phyloP scores from a whole-genome alignment of 2,329 filamentous ascomycete species.

The Beauveria rudraprayagi region DNA sequence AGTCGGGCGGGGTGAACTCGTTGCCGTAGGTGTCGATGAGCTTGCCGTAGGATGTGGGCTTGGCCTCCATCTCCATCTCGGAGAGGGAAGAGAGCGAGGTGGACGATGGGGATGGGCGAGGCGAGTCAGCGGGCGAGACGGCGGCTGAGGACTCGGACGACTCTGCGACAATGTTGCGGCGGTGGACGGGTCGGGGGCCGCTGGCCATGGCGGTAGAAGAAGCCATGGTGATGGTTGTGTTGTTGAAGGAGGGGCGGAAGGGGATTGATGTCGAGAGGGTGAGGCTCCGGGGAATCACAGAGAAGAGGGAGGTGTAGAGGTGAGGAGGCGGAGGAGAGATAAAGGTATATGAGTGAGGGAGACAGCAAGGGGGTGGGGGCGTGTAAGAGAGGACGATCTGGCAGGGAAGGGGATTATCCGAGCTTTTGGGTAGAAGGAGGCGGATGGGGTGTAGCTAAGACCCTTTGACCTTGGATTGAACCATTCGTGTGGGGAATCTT shows the following conservation, averaged over 20 bases:
- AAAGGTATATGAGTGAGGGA: background rate
- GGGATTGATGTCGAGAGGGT: slow-evolving; percentile 5
- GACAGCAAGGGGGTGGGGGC: slow-evolving; percentile 13
- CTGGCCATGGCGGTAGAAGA: slow-evolving; percentile 35
- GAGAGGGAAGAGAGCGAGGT: slow-evolving; percentile 89
- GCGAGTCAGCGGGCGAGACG: slow-evolving; percentile 52
- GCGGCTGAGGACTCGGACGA: slow-evolving; percentile 47
- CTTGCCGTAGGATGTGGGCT: slow-evolving; percentile 45
- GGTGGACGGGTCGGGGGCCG: slow-evolving; percentile 33
- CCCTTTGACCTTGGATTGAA: background rate
- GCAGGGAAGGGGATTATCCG: background rate
- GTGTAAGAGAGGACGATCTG: slow-evolving; percentile 1
- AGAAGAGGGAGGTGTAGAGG: background rate
- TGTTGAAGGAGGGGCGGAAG: background rate
- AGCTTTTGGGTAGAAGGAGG: background rate
- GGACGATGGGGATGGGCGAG: slow-evolving; percentile 61
- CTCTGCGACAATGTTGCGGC: slow-evolving; percentile 39
- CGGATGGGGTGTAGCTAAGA: background rate
- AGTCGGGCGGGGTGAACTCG: slow-evolving; percentile 86
- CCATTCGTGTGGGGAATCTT: slow-evolving; percentile 1
- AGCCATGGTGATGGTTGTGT: slow-evolving; percentile 32
- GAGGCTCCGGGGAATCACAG: background rate
- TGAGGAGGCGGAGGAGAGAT: background rate
- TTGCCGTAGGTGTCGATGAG: slow-evolving; percentile 92
- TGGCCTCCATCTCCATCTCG: slow-evolving; percentile 46